Evolutionary conservation across 169 alveolate species (phyloP), one percentile per base, ranked within the genome.

Genomic region (Plasmodium ovale): DNA sequence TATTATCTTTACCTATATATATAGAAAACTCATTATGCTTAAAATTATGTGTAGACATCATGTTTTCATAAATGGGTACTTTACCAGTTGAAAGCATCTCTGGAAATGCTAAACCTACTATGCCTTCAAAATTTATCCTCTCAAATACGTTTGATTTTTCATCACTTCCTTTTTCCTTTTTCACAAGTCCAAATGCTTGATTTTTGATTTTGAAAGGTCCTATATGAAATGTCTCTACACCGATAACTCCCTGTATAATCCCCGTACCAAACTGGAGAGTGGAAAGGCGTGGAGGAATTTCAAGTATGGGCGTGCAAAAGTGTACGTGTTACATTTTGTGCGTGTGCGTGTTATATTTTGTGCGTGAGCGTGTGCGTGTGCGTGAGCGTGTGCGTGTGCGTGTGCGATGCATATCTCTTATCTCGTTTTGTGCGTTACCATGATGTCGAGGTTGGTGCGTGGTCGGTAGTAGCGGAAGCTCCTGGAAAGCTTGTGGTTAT

Each of bases 81-180:
- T 89, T 87, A 39, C 96, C 93, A 37, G 95, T 92, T 31, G 91
- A 88, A 31, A 96, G 89, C 95, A 96, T 91, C 29, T 92, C 95
- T n/a, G 97, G 95, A 69, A 96, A 96, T 16, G 96, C 98, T 49
- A 96, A 70, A 0, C 98, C 98, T 33, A 96, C 92, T 16, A 96
- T 95, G 9, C 98, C 98, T 89, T 94, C 95, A 84, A 96, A 95
- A 33, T 93, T 92, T 19, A 95, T 94, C 12, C 82, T 70, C 87
- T 94, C 87, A 33, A 70, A 68, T 16, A 54, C 72, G 42, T 47
- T 87, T 0, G 59, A 42, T 65, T 72, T 58, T 21, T 42, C 25
- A 3, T 47, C 72, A 33, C 19, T 84, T 64, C 84, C 85, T 64
- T 54, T 65, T 72, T 79, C 87, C 16, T 54, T 54, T 71, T 67